Base-by-base conservation (phyloP, 768 basidiomycete species). In the Tulasnella sp. region DNA sequence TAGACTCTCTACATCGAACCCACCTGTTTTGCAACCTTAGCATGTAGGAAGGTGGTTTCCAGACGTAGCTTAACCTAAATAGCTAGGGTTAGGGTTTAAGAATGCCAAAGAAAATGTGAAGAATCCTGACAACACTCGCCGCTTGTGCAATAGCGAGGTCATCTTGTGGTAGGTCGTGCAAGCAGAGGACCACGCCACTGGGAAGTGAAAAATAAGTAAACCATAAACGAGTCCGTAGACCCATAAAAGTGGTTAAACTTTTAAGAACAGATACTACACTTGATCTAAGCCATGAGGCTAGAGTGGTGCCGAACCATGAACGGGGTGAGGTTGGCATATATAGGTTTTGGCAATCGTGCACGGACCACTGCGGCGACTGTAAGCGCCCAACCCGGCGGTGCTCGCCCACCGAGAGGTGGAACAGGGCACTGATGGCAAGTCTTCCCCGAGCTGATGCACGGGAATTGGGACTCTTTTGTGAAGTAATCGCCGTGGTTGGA, bases 211-310 rank as follows among this genome's bases (percentile, higher is more conserved):
- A 81, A 82, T 82, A 79, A 80, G 80, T 79, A 82, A 81, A 82
- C 81, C 81, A 82, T 76, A 77, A 79, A 77, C 78, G 79, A 75
- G 75, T 74, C 82, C 77, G 79, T 80, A 81, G 77, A 75, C 77
- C 79, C 80, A 79, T 82, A 80, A 79, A 79, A 82, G 82, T 80
- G 81, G 82, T 83, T 82, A 82, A 82, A 82, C 86, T 89, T 85
- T 89, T 89, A 91, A 93, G 91, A 92, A 93, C 92, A 93, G 91
- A 93, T 93, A 93, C 92, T 93, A 93, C 92, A 93, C 92, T 93
- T 93, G 91, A 93, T 93, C 91, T 92, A 93, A 93, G 92, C 92
- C 91, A 93, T 54, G 91, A 92, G 91, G 90, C 91, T 91, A 91
- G 91, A 92, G 91, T 91, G 91, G 91, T 91, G 86, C 89, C 79